Percentiles rank a stretch among this genome's conserved stretches.
These are phyloP conservation scores for Dichotomopilus funicola DNA, from an alignment of 2,329 filamentous ascomycete genomes.

Conservation along the genomic window DNA sequence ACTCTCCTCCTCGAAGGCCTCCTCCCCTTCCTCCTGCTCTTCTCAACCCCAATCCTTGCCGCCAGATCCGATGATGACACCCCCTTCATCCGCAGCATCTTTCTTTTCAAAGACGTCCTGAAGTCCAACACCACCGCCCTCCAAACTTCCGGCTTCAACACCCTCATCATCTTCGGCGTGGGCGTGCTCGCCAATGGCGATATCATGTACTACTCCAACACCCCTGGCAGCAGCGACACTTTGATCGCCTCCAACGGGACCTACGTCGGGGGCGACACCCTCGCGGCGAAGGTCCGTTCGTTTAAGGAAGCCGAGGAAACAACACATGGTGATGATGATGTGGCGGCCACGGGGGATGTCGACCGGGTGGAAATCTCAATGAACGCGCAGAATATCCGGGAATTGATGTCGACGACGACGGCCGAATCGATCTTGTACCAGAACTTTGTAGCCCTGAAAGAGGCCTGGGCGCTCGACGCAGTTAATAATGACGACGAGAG, in stretches of 20 bases:
- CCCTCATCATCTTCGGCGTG: slow-evolving; percentile 38
- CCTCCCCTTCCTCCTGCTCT: not conserved
- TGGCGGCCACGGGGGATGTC: slow-evolving; percentile 15
- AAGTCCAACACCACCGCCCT: slow-evolving; percentile 38
- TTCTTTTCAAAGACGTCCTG: slow-evolving; percentile 39
- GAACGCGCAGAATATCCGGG: slow-evolving; percentile 37
- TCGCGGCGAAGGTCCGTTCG: slow-evolving; percentile 40
- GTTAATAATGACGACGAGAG: slow-evolving; percentile 43
- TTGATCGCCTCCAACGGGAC: slow-evolving; percentile 33
- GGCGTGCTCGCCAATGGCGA: slow-evolving; percentile 37
- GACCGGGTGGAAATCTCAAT: slow-evolving; percentile 38
- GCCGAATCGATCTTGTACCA: slow-evolving; percentile 31
- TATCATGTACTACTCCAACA: slow-evolving; percentile 42
- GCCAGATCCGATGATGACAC: not conserved
- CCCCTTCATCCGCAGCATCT: slow-evolving; percentile 25
- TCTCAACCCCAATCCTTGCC: not conserved
- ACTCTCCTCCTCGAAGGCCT: not conserved
- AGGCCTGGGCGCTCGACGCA: slow-evolving; percentile 38
- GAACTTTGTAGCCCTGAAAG: slow-evolving; percentile 36
- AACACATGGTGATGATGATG: slow-evolving; percentile 24
- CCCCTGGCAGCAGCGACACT: slow-evolving; percentile 31
- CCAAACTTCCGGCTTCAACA: slow-evolving; percentile 38
- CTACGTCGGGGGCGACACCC: slow-evolving; percentile 43
- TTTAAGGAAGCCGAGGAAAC: slow-evolving; percentile 30
- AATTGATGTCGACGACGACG: slow-evolving; percentile 33